A percentile compares a stretch with the other conserved stretches of the same genome.
Evolutionary conservation across 192 early-diverging fungal species (phyloP).

Genomic region (Backusella circina): DNA sequence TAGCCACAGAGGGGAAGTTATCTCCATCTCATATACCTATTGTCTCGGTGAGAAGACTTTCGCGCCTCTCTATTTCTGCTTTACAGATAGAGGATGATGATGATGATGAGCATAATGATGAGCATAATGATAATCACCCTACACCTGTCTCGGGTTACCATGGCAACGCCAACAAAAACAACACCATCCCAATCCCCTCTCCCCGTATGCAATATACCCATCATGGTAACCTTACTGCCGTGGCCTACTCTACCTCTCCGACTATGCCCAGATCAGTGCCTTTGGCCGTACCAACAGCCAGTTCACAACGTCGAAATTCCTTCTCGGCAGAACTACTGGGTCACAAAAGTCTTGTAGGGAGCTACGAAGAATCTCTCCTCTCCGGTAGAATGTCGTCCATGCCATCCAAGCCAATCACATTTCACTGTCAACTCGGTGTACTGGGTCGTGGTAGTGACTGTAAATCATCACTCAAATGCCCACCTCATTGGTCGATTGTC

Average conservation of each 20-base stretch:
- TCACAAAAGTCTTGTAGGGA: constrained; percentile 41
- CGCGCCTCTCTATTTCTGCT: constrained; percentile 27
- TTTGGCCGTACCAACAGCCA: neutral
- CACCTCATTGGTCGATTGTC: constrained; percentile 56
- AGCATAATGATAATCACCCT: neutral
- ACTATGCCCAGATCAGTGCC: constrained; percentile 13
- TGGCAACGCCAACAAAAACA: neutral
- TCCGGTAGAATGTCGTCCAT: constrained; percentile 73
- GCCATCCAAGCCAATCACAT: constrained; percentile 70
- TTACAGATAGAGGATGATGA: constrained; percentile 16
- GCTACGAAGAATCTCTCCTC: constrained; percentile 69
- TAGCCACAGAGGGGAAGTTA: neutral
- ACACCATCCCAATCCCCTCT: constrained; percentile 15
- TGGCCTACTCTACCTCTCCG: constrained; percentile 24
- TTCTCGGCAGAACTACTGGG: constrained; percentile 25
- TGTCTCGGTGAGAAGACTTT: constrained; percentile 16
- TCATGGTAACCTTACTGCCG: constrained; percentile 5
- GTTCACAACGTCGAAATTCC: neutral
- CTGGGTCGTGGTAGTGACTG: constrained; percentile 52
- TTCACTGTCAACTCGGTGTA: constrained; percentile 68
- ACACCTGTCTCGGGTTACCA: neutral
- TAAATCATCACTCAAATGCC: constrained; percentile 57
- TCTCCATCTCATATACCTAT: neutral
- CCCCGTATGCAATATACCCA: constrained; percentile 33
- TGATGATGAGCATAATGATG: neutral